Base-by-base conservation (phyloP, 2,329 filamentous ascomycete genomes). In the Aspergillus carbonarius region DNA sequence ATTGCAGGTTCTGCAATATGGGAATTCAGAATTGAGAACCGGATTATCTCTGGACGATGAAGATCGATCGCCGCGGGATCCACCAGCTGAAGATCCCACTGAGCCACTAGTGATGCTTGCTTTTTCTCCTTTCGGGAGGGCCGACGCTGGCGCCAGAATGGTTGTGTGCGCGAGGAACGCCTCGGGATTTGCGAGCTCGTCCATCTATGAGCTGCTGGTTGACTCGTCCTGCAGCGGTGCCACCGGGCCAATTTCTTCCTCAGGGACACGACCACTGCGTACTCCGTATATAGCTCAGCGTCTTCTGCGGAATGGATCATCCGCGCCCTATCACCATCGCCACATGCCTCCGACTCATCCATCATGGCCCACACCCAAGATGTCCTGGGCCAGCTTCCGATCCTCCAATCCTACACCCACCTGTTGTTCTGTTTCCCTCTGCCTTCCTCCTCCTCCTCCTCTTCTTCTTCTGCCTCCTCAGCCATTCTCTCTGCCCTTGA, bases 341-440 rank as follows among this genome's bases (percentile, higher is more conserved):
- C n/a, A 37, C n/a, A n/a, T n/a, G n/a, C n/a, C n/a, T n/a, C n/a
- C n/a, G n/a, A n/a, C n/a, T n/a, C n/a, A n/a, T n/a, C n/a, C n/a
- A n/a, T n/a, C n/a, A 61, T 55, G 34, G 51, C 55, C 17, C 62
- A 57, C 17, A 56, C 61, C n/a, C 58, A 63, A 57, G 65, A 66
- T 51, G 48, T 66, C 12, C 54, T 68, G 9, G 66, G 65, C 23
- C 66, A 68, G 34, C 57, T 68, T 2, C 66, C 65, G 5, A 27
- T 66, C 3, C 59, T 68, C 12, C 63, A 66, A 40, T 63, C 56
- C 39, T 68, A 68, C 53, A 66, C 57, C 0, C 64, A 67, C 42
- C 53, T 67, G 30, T 34, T 64, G n/a, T 57, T 67, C 5, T 60
- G 60, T 32, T 67, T 68, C 50, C 32, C 65, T 1, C 40, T 66